Evolutionary conservation across 352 stramenopile species (phyloP), one percentile per base, ranked within the genome.

Genomic region (Pythium plurisporium): DNA sequence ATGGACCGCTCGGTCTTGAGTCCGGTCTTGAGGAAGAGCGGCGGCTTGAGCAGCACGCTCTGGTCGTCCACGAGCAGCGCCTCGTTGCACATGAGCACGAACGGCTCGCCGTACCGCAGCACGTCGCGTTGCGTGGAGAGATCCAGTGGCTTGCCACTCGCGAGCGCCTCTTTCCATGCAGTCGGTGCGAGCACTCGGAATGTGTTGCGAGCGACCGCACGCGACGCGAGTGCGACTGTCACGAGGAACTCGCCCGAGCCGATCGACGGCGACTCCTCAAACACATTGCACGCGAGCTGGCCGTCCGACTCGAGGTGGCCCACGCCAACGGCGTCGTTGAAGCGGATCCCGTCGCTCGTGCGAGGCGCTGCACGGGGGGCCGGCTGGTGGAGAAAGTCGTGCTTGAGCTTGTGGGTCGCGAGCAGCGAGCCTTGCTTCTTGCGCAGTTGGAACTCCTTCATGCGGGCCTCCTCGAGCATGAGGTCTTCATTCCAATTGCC

Each of bases 401-500:
- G 69, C 59, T 91, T 90, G 31, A 87, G 76, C 50, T 87, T 91
- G 71, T 91, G 74, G 25, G 76, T 89, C 15, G 81, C 83, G 15
- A 92, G 63, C 48, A 94, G 59, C 42, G 82, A 92, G 48, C 86
- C 86, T 52, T 92, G 86, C 25, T 72, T 67, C 64, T 92, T 92
- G 37, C 86, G 82, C 31, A 90, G 63, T 37, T 80, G 74, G 58
- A 93, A 94, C 67, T 91, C 86, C 55, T 91, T 79, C 79, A 92
- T 80, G 43, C 82, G 78, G 41, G 85, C 81, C 50, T 95, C 84
- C 26, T 95, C 85, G 19, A 94, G 72, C 84, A 93, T 90, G 54
- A 91, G 59, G 52, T 96, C 86, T 63, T 96, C 85, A 72, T 94
- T 94, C 86, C 86, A 96, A 55, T 96, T 96, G 47, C 86, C 86